Base-by-base conservation (phyloP, 495 filamentous ascomycete genomes). In the Evernia prunastri region DNA sequence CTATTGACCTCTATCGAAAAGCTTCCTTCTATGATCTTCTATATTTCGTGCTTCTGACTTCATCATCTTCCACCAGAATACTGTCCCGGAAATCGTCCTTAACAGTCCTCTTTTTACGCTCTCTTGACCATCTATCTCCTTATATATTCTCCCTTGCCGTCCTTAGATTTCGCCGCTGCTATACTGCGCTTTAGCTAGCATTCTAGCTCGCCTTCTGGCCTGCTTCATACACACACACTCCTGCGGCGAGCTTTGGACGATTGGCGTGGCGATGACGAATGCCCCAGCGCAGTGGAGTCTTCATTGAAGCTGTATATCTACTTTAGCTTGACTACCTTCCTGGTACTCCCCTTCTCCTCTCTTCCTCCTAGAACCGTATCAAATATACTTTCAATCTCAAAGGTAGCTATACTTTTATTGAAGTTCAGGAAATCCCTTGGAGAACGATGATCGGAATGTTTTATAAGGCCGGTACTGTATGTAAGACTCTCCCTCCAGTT, bases 141-240 rank as follows among this genome's bases (percentile, higher is more conserved):
- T 25, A 47, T 47, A 7, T 25, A 47, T 47, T 47, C n/a, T 47
- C n/a, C n/a, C 43, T 47, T 25, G n/a, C n/a, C 11, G n/a, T 58
- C 6, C 10, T 35, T 58, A 36, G 9, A n/a, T 58, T 31, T 36
- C 18, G 56, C 31, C 33, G 33, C 33, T 58, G 33, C 33, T 35
- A n/a, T 58, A 36, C 56, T 58, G 17, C 56, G 29, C 56, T 58
- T 47, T 25, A 47, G n/a, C n/a, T 25, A 25, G n/a, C n/a, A 25
- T 47, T 47, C 43, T 36, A 33, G 56, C 56, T 37, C 35, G 33
- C 33, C 35, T 58, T 58, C 54, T 57, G n/a, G 54, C 33, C 39
- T 25, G 18, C 56, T 58, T 37, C 9, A 58, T 27, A 58, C 39
- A 35, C 20, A 36, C 33, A 27, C 13, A 35, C 27, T 58, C 33